Evolutionary conservation across 129 eudicot genomes (phyloP).

Genomic region (Calendula officinalis): DNA sequence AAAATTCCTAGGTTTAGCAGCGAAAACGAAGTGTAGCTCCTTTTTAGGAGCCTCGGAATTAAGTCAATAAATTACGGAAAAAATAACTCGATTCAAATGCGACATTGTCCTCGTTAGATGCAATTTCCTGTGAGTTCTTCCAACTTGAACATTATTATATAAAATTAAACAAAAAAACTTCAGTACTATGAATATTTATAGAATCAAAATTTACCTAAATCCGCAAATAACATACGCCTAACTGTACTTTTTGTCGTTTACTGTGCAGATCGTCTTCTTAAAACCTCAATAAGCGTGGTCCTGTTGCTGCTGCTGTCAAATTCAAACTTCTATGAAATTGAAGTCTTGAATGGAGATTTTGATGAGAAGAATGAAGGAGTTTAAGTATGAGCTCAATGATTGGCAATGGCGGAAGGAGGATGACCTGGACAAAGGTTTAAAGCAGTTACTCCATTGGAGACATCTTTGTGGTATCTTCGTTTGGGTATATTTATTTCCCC

Average conservation of each 20-base stretch:
- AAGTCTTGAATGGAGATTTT: constrained; percentile 1
- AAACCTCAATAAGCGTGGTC: neutral
- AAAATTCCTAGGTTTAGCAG: constrained; percentile 15
- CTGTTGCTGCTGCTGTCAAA: constrained; percentile 10
- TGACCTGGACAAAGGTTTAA: constrained; percentile 30
- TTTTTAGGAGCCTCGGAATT: constrained; percentile 6
- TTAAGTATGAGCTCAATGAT: constrained; percentile 14
- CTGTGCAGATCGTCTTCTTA: constrained; percentile 28
- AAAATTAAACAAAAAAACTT: neutral
- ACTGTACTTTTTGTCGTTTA: neutral
- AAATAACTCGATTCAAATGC: constrained; percentile 15
- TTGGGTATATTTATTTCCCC: constrained; percentile 14
- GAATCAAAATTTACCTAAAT: constrained; percentile 15
- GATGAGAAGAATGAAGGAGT: constrained; percentile 19
- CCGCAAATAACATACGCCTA: constrained; percentile 11
- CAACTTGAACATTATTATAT: neutral
- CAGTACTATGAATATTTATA: constrained; percentile 1
- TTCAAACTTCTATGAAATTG: constrained; percentile 4
- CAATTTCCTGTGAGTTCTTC: constrained; percentile 16
- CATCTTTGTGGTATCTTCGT: constrained; percentile 15
- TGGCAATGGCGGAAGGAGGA: constrained; percentile 32
- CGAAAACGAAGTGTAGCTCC: constrained; percentile 21
- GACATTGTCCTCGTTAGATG: constrained; percentile 28
- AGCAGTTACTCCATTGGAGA: constrained; percentile 26
- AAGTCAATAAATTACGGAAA: neutral